Percentiles rank a stretch among this genome's conserved stretches.
Conservation (phyloP, 164 flowering plant genomes). For the Tetracentron sinense region DNA sequence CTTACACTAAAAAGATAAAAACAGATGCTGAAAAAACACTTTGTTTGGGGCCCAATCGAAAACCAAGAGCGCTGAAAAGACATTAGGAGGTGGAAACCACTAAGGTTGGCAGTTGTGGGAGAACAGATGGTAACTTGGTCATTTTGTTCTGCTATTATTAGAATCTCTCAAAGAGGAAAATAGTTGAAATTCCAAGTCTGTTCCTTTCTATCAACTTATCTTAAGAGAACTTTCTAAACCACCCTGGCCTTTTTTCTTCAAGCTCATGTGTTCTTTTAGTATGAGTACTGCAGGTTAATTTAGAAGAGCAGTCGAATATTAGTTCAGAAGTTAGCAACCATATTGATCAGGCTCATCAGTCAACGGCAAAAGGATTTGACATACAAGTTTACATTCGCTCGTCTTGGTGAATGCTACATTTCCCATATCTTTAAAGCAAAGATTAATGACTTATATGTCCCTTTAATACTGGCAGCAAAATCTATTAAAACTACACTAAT, state of each 20-base stretch:
- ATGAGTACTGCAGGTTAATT: too few relatives aligned
- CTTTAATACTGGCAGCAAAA: too few relatives aligned
- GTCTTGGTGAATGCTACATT: too few relatives aligned
- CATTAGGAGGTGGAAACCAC: not conserved
- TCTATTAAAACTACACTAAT: too few relatives aligned
- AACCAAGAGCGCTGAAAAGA: not conserved
- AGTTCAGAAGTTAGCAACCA: constrained; percentile 4
- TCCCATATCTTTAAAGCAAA: too few relatives aligned
- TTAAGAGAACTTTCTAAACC: not conserved
- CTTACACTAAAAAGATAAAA: not conserved
- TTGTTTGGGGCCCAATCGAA: not conserved
- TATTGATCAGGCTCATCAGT: not conserved
- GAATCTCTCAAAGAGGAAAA: not conserved
- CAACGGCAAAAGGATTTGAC: not conserved
- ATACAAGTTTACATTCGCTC: too few relatives aligned
- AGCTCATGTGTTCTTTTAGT: not conserved
- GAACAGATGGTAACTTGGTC: not conserved
- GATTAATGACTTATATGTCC: too few relatives aligned
- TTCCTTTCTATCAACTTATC: constrained; percentile 8
- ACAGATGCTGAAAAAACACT: not conserved
- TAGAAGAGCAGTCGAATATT: not conserved
- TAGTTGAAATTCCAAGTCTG: not conserved
- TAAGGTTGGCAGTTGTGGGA: not conserved
- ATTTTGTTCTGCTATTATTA: not conserved
- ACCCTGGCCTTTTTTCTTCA: not conserved